A percentile compares a stretch with the other conserved stretches of the same genome.
These are phyloP conservation scores for Seiridium unicorne DNA, from an alignment of 2,329 filamentous ascomycete genomes.

Conservation along the genomic window DNA sequence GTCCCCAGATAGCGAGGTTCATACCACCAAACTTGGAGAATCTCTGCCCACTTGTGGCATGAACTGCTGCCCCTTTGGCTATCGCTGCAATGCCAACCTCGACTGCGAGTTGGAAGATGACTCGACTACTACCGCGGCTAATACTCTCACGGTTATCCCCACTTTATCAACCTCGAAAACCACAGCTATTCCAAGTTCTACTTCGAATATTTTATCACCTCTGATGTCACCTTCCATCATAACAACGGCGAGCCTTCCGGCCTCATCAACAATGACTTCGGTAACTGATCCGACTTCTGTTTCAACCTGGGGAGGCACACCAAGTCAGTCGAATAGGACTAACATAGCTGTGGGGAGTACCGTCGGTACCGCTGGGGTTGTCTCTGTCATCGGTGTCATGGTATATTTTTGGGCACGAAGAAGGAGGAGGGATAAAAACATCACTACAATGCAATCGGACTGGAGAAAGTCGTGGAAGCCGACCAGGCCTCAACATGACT, in stretches of 20 bases:
- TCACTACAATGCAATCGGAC: not conserved
- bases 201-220: not conserved
- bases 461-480: not conserved
- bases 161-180: not conserved
- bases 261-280: not conserved
- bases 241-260: not conserved
- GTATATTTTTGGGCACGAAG: not conserved
- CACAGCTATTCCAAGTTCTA: not conserved
- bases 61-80: slow-evolving; percentile 19
- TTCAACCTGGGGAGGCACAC: not conserved
- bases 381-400: not conserved
- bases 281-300: not conserved
- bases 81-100: slow-evolving; percentile 6
- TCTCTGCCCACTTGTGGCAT: slow-evolving; percentile 11
- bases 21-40: slow-evolving; percentile 10
- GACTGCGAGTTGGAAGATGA: not conserved
- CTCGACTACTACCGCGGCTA: not conserved
- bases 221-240: not conserved
- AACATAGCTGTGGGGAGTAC: not conserved
- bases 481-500: not conserved
- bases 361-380: not conserved
- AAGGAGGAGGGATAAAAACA: not conserved
- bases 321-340: not conserved
- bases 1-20: slow-evolving; percentile 8
- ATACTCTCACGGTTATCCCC: not conserved